These are phyloP conservation scores for Erucastrum elatum DNA, from an alignment of 345 rosid genomes.

Conservation along the genomic window DNA sequence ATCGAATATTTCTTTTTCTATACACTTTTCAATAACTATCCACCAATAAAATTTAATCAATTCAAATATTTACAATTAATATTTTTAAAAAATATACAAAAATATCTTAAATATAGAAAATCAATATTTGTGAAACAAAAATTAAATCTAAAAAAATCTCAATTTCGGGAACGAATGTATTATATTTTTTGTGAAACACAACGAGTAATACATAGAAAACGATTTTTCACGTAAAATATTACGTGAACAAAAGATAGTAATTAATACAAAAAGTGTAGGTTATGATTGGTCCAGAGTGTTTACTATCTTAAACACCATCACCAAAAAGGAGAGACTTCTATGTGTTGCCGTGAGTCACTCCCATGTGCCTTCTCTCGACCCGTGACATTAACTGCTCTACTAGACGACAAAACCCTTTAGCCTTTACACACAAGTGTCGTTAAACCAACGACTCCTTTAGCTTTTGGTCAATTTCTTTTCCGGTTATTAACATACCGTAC, in stretches of 20 bases:
- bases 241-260: background rate
- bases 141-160: too few species aligned
- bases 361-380: conserved; percentile 40
- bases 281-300: conserved; percentile 30
- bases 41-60: too few species aligned
- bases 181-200: too few species aligned
- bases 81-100: too few species aligned
- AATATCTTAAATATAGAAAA: too few species aligned
- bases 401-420: conserved; percentile 19
- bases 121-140: too few species aligned
- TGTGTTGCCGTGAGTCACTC: conserved; percentile 39
- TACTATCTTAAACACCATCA: conserved; percentile 18
- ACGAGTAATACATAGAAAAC: too few species aligned
- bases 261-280: conserved; percentile 9
- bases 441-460: conserved; percentile 19
- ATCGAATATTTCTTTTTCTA: too few species aligned
- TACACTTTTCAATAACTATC: too few species aligned
- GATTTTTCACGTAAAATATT: too few species aligned
- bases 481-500: conserved; percentile 21
- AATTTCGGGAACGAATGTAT: too few species aligned
- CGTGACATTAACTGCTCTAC: conserved; percentile 32
- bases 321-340: conserved; percentile 20
- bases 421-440: conserved; percentile 17
- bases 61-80: too few species aligned
- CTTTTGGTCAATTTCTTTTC: background rate